Evolutionary conservation across 2,329 filamentous ascomycete genomes (phyloP).

Genomic region (Magnaporthales sp.): DNA sequence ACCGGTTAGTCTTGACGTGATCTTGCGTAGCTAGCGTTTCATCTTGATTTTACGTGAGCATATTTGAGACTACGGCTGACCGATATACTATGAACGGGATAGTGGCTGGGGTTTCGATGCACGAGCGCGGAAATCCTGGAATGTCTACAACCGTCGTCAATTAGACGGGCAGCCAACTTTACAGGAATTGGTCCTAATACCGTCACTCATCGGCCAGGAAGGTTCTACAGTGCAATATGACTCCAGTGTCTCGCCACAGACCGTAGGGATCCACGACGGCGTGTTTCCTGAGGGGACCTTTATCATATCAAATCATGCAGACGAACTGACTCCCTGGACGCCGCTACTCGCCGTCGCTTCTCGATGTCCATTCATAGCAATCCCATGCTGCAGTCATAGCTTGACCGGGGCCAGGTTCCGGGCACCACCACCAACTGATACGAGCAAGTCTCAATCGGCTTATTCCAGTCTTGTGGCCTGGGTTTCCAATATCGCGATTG

Average conservation of each 20-base stretch:
- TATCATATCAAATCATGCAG: constrained; percentile 93
- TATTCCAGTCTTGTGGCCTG: constrained; percentile 81
- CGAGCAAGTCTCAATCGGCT: constrained; percentile 50
- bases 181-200: constrained; percentile 39
- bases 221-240: background rate
- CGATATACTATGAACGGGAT: background rate
- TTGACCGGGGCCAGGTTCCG: constrained; percentile 69
- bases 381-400: constrained; percentile 90
- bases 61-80: background rate
- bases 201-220: constrained; percentile 25
- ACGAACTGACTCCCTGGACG: constrained; percentile 94
- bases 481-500: constrained; percentile 58
- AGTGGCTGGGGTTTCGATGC: constrained; percentile 88
- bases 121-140: constrained; percentile 77
- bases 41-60: background rate
- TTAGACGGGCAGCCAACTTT: constrained; percentile 21
- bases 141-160: constrained; percentile 45
- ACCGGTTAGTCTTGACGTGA: constrained; percentile 21
- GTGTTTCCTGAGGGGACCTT: constrained; percentile 69
- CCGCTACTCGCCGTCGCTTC: constrained; percentile 75
- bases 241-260: background rate
- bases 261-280: constrained; percentile 42
- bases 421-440: constrained; percentile 46
- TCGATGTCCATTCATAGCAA: constrained; percentile 75
- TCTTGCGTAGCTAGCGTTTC: background rate